Evolutionary conservation across 1,284 basidiomycete genomes (phyloP).

Genomic region (Sanguinoderma infundibulare): DNA sequence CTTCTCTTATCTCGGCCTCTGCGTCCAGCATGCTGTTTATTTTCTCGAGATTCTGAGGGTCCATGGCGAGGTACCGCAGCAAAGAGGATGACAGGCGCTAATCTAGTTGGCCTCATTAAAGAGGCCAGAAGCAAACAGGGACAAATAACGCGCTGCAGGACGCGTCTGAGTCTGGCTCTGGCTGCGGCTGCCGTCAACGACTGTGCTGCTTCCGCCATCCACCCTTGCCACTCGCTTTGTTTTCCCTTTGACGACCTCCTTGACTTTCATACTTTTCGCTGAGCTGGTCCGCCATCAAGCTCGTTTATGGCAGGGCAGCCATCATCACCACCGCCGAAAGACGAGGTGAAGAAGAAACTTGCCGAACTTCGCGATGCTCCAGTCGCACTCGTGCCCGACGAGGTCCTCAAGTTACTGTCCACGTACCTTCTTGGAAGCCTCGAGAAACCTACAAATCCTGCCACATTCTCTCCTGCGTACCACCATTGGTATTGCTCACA

Average conservation of each 20-base stretch:
- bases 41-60: slow-evolving; percentile 54
- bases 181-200: neutral
- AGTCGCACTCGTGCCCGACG: slow-evolving; percentile 48
- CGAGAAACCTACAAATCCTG: slow-evolving; percentile 2
- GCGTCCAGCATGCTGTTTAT: slow-evolving; percentile 58
- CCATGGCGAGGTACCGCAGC: slow-evolving; percentile 47
- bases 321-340: slow-evolving; percentile 7
- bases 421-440: slow-evolving; percentile 54
- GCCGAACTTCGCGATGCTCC: slow-evolving; percentile 58
- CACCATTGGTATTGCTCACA: slow-evolving; percentile 76
- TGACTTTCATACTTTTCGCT: neutral
- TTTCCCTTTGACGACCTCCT: neutral
- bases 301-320: slow-evolving; percentile 19
- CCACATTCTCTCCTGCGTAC: slow-evolving; percentile 1
- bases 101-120: neutral
- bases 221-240: neutral
- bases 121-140: slow-evolving; percentile 2
- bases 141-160: slow-evolving; percentile 22
- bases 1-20: slow-evolving; percentile 57
- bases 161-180: slow-evolving; percentile 8
- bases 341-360: slow-evolving; percentile 50
- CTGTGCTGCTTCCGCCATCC: neutral
- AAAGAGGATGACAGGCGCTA: slow-evolving; percentile 4
- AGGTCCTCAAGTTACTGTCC: slow-evolving; percentile 57
- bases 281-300: neutral